Base-by-base conservation (phyloP, 768 basidiomycete genomes). In the Brasilioporus rufonigricans region DNA sequence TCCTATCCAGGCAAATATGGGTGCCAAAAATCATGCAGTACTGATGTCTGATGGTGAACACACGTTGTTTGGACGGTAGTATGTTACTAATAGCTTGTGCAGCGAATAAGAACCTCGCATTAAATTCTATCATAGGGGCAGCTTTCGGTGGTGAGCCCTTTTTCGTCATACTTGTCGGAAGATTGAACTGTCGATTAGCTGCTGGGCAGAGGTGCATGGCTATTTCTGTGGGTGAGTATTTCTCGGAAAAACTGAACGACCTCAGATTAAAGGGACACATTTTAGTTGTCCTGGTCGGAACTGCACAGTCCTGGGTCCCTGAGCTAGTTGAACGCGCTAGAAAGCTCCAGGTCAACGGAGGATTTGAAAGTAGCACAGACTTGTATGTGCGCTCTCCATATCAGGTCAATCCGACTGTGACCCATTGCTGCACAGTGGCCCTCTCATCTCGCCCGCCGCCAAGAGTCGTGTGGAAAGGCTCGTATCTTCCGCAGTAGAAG, bases 191-290 rank as follows among this genome's bases (percentile, higher is more conserved):
- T 59, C 35, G 24, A 38, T 58, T 66, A 82, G 96, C 96, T 60
- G 96, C 96, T 29, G 96, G 96, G 13, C 96, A 98, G 70, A 83
- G 97, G 53, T 98, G 95, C 74, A 98, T 97, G 95, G 95, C 93
- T 13, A 75, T 96, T 40, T 96, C 93, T 13, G 93, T 95, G 31
- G 89, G 92, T 89, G 58, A 65, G 85, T 60, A 24, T 26, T 38
- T 40, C 10, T 48, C 13, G 10, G 16, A 26, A 36, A 18, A 43
- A 9, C 39, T 5, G 4, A 26, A 10, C 32, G 18, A 41, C 24
- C 24, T 14, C 41, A 44, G 29, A 31, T 50, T 41, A 24, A 58
- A 44, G 19, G 40, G 35, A 24, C 7, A 48, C 32, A 31, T 33
- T 53, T 18, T 39, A 86, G 88, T 78, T n/a, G 70, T 97, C 27